Percentiles rank a stretch among this genome's conserved stretches.
These are phyloP conservation scores for Linum trigynum DNA, from an alignment of 345 rosid species.

Conservation along the genomic window DNA sequence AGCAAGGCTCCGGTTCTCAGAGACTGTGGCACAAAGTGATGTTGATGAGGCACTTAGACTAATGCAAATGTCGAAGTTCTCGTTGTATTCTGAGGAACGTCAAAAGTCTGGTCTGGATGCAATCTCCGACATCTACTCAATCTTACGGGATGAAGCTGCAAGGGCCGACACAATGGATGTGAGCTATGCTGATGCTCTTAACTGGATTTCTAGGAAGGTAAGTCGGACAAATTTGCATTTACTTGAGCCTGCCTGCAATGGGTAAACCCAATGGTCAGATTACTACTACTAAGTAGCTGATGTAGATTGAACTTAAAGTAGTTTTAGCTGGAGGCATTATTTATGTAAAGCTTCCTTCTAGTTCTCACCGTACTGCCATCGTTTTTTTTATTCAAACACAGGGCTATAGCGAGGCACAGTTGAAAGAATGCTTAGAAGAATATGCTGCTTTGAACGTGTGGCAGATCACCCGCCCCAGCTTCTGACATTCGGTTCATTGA, in stretches of 20 bases:
- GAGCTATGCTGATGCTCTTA: slow-evolving; percentile 80
- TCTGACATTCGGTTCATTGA: slow-evolving; percentile 86
- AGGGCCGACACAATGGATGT: slow-evolving; percentile 65
- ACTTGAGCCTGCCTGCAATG: too few relatives aligned
- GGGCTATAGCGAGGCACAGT: slow-evolving; percentile 98
- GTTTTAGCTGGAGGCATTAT: background rate
- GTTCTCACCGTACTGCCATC: background rate
- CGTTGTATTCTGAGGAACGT: slow-evolving; percentile 86
- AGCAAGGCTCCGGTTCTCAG: slow-evolving; percentile 92
- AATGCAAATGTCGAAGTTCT: slow-evolving; percentile 99
- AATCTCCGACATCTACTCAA: slow-evolving; percentile 90
- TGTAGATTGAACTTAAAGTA: background rate
- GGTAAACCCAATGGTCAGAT: too few relatives aligned
- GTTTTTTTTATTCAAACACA: slow-evolving; percentile 25
- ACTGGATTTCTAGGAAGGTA: slow-evolving; percentile 99
- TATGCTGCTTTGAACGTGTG: slow-evolving; percentile 92
- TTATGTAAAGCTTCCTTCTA: too few relatives aligned
- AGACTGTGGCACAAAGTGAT: slow-evolving; percentile 90
- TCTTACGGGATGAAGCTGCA: slow-evolving; percentile 94
- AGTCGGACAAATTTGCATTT: slow-evolving; percentile 14
- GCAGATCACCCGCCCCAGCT: slow-evolving; percentile 89
- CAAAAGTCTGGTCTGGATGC: slow-evolving; percentile 91
- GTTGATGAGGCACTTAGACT: slow-evolving; percentile 95
- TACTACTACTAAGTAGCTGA: background rate
- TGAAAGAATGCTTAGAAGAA: slow-evolving; percentile 97